Percentiles rank a stretch among this genome's conserved stretches.
phyloP scores from a whole-genome alignment of 768 basidiomycete species.

The Pseudohyphozyma bogoriensis region DNA sequence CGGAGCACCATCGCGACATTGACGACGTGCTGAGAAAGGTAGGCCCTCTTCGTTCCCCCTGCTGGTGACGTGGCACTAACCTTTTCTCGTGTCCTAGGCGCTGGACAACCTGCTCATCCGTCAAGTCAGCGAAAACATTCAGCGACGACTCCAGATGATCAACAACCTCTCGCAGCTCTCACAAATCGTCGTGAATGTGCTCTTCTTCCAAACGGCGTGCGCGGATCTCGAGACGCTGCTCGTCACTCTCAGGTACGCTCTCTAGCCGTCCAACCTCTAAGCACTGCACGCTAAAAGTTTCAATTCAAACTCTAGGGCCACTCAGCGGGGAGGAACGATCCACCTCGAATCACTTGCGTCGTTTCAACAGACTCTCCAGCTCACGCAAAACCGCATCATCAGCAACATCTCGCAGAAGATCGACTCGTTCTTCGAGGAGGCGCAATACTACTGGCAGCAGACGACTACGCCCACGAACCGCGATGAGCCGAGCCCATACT shows the following conservation, averaged over 20 bases:
- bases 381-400: conserved; percentile 65
- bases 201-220: conserved; percentile 80
- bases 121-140: conserved; percentile 64
- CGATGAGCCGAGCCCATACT: conserved; percentile 73
- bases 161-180: conserved; percentile 80
- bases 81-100: conserved; percentile 47
- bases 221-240: conserved; percentile 74
- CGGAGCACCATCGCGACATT: conserved; percentile 79
- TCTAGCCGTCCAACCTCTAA: not conserved
- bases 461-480: conserved; percentile 37
- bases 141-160: conserved; percentile 59
- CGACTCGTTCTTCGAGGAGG: conserved; percentile 87
- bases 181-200: conserved; percentile 83
- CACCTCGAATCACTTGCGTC: conserved; percentile 40
- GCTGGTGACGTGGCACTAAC: not conserved
- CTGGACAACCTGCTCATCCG: conserved; percentile 70
- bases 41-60: conserved; percentile 4
- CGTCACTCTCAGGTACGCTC: conserved; percentile 54
- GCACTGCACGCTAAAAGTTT: too few relatives aligned
- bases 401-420: conserved; percentile 79
- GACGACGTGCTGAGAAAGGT: conserved; percentile 87
- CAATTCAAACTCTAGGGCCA: conserved; percentile 48
- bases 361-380: conserved; percentile 59
- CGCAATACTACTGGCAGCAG: conserved; percentile 88
- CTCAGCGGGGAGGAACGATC: conserved; percentile 67